Evolutionary conservation across 257 asterid species (phyloP).

Genomic region (Striga asiatica): DNA sequence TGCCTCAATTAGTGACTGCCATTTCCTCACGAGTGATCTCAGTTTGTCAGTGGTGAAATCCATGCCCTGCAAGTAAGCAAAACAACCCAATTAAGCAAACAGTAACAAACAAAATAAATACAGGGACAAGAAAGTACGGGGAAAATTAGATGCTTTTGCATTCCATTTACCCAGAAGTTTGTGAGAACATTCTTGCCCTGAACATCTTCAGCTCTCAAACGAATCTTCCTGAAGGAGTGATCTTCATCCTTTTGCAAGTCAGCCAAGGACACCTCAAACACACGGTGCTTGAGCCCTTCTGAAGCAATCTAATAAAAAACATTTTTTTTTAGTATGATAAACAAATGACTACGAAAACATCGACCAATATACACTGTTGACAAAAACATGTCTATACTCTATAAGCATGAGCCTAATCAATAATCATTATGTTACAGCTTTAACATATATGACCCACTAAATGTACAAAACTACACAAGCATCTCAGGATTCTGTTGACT

Average conservation of each 20-base stretch:
- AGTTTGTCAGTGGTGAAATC: conserved; percentile 59
- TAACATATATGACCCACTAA: too few relatives aligned
- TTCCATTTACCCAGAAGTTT: conserved; percentile 53
- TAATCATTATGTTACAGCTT: too few relatives aligned
- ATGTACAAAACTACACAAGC: too few relatives aligned
- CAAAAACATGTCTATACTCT: too few relatives aligned
- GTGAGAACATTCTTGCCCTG: conserved; percentile 81
- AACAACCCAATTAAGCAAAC: background rate
- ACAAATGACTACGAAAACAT: background rate
- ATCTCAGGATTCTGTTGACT: too few relatives aligned
- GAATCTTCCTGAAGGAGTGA: conserved; percentile 74
- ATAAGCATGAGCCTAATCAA: too few relatives aligned
- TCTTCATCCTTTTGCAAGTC: conserved; percentile 84
- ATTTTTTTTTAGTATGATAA: background rate
- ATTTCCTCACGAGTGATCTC: conserved; percentile 53
- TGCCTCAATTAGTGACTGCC: conserved; percentile 60
- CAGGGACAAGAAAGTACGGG: too few relatives aligned
- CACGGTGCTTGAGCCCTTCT: conserved; percentile 87
- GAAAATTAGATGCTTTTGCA: background rate
- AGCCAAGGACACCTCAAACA: conserved; percentile 74
- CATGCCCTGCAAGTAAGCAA: conserved; percentile 39
- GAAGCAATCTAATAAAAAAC: conserved; percentile 57
- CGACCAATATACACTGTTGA: background rate
- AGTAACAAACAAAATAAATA: background rate
- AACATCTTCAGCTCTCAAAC: conserved; percentile 75